Evolutionary conservation across 345 rosid genomes (phyloP), one percentile per base, ranked within the genome.

Genomic region (Litchi chinensis): DNA sequence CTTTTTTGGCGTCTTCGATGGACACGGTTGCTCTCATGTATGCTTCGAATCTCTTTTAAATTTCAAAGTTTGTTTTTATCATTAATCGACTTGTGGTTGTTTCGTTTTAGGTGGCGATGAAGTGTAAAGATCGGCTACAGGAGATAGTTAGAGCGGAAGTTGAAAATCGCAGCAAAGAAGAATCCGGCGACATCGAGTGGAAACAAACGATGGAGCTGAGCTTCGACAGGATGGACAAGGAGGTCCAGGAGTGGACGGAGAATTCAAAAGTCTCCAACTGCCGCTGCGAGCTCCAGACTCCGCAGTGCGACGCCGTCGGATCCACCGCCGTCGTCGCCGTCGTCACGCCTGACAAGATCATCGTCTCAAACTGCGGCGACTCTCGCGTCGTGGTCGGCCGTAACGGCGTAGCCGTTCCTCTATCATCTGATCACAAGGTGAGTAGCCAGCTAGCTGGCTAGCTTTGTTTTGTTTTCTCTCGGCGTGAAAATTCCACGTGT

Each of bases 1-100:
- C 68, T 90, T 93, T 70, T 96, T 84, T 74, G 98, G 95, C 26
- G 94, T 96, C 1, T 96, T 89, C 43, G 99, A 96, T 67, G 99
- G 99, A 52, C 99, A 96, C 81, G 99, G 99, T 63, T 96, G 99
- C 90, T 96, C 99, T 79, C 99, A 96, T 81, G 99, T 95, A 87
- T 77, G 26, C 19, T 15, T 46, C 15, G 65, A 60, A 60, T 60
- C 57, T 52, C 26, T n/a, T 60, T 19, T 13, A 10, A 19, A 60
- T 8, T 19, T 60, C 28, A 8, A 6, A 21, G 1, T 60, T 3
- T 59, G 22, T 60, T 60, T 60, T 21, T 22, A 9, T 10, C 5
- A 22, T n/a, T 21, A 6, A 28, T 39, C 1, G 8, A 28, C 3
- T 18, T 60, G 12, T 60, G 10, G 32, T 46, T 15, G 0, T 19